Percentiles rank a stretch among this genome's conserved stretches.
phyloP scores from a whole-genome alignment of 805 yeast species.

The Blastobotrys americana region DNA sequence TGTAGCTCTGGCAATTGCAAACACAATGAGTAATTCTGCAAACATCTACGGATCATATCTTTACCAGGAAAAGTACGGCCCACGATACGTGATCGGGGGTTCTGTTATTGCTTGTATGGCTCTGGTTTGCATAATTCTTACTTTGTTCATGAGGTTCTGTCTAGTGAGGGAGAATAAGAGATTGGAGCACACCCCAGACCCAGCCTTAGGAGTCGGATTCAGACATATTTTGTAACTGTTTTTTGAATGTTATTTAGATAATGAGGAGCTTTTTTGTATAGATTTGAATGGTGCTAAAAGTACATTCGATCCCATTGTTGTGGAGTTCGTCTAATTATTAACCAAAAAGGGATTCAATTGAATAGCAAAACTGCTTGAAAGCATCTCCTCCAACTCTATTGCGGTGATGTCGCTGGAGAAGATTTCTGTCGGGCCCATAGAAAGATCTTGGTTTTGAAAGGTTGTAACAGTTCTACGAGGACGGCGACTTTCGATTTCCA shows the following conservation, averaged over 20 bases:
- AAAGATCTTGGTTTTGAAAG: not conserved
- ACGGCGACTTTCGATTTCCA: not conserved
- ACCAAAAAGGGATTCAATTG: not conserved
- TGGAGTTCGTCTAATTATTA: no score
- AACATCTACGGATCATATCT: constrained; percentile 16
- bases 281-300: no score
- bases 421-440: no score
- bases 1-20: constrained; percentile 48
- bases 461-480: no score
- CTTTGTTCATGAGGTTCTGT: constrained; percentile 6
- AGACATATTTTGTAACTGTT: constrained; percentile 4
- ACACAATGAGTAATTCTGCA: constrained; percentile 33
- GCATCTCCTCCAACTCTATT: not conserved
- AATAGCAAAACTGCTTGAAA: not conserved
- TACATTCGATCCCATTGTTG: no score
- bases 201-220: constrained; percentile 2
- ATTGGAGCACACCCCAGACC: constrained; percentile 2
- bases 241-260: no score
- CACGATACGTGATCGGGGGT: constrained; percentile 6
- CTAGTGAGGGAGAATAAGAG: constrained; percentile 7
- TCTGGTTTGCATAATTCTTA: constrained; percentile 5
- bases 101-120: constrained; percentile 10
- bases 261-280: no score
- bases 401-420: not conserved
- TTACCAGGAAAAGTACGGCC: constrained; percentile 9